Evolutionary conservation across 192 early-diverging fungal genomes (phyloP), one percentile per base, ranked within the genome.

Genomic region (Backusella mclennaniae): DNA sequence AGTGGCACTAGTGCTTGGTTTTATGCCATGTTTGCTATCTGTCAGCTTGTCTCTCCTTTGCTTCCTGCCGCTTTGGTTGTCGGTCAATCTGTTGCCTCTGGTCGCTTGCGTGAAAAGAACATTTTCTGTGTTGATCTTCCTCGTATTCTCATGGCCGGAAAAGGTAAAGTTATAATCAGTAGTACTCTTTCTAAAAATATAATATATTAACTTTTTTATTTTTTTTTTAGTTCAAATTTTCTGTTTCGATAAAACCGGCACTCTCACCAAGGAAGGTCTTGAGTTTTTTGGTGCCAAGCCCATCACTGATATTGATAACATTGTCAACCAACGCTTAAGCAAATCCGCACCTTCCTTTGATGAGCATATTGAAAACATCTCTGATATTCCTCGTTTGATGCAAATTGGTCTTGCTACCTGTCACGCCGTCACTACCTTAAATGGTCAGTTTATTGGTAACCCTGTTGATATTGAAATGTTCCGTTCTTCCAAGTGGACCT

Each of bases 381-480:
- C 72, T 11, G 46, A 77, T 2, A 46, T 83, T 5, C 69, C 73
- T 39, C 42, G 73, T 11, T 71, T 85, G 35, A 74, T 80, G 49
- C 83, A 80, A 59, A 36, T 83, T 39, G 85, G 68, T 63, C 49
- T 80, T 35, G 80, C 84, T 44, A 83, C 82, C 56, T 88, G 87
- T 74, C 85, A 88, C 31, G 80, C 87, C 35, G 87, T 88, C 12
- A 80, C 87, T 19, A 76, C 69, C 2, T 73, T 85, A 6, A 78
- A 86, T 63, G 87, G 79, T 8, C 82, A 81, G 71, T 78, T 85
- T 14, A 83, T 92, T 66, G 68, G 68, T 69, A 87, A 89, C 69
- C 83, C 88, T 33, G 87, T 93, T n/a, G 92, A 94, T 76, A 77
- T 91, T 44, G 92, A 92, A 81, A 89, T 92, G 82, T 92, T 93